Conservation (phyloP, 1,284 basidiomycete genomes). For the Leccinum fuscescens region DNA sequence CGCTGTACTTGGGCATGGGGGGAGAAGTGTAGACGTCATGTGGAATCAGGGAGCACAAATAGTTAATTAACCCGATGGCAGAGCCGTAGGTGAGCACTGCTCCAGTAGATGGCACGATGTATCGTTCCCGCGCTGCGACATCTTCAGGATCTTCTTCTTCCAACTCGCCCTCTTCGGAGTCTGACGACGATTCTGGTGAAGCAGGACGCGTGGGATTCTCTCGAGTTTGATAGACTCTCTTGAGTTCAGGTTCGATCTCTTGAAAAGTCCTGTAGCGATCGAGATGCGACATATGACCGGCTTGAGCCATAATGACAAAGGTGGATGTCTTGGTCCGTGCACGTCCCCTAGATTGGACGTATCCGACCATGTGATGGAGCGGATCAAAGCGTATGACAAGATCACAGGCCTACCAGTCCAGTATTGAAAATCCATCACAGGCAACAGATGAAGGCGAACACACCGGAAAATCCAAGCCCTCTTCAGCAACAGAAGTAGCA, state of each 20-base stretch:
- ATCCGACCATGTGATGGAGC: conserved; percentile 76
- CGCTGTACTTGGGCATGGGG: conserved; percentile 58
- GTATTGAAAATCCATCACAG: conserved; percentile 1
- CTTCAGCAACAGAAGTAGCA: conserved; percentile 84
- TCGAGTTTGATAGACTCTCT: conserved; percentile 56
- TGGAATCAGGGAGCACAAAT: conserved; percentile 74
- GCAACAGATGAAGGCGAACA: conserved; percentile 14
- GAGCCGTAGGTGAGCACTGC: conserved; percentile 77
- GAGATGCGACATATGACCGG: conserved; percentile 53
- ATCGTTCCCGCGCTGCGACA: conserved; percentile 64
- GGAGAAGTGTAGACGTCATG: conserved; percentile 64
- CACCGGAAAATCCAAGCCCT: conserved; percentile 84
- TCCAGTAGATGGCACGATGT: conserved; percentile 65
- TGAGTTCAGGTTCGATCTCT: conserved; percentile 61
- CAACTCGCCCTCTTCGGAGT: conserved; percentile 34
- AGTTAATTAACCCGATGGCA: conserved; percentile 64
- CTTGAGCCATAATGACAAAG: conserved; percentile 75
- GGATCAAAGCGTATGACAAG: conserved; percentile 81
- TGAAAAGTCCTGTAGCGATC: conserved; percentile 58
- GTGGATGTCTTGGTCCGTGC: conserved; percentile 73
- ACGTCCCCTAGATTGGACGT: conserved; percentile 81
- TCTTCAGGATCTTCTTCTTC: conserved; percentile 53
- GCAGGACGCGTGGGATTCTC: conserved; percentile 35
- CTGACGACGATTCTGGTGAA: conserved; percentile 29
- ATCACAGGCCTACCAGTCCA: conserved; percentile 62